Base-by-base conservation (phyloP, 1,139 yeast genomes). In the Blastobotrys arbuscula region DNA sequence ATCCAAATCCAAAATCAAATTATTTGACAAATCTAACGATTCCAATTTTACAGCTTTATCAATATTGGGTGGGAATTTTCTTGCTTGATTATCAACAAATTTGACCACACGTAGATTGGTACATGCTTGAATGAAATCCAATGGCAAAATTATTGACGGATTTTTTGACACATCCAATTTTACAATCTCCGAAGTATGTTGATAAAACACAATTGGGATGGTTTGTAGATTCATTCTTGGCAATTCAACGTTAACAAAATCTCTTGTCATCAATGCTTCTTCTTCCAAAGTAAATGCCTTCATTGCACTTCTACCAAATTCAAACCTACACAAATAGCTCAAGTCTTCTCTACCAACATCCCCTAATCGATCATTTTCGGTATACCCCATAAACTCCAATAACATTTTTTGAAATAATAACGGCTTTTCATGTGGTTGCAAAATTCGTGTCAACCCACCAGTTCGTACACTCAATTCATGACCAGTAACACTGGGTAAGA, bases 261-360 rank as follows among this genome's bases (percentile, higher is more conserved):
- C 84, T 54, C 79, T 78, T 38, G 81, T 73, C 51, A 83, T 70
- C 55, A 77, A 67, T 15, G 77, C 76, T 58, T 85, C 92, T 60
- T 83, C 87, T 44, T 78, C 81, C 18, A 77, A 79, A 12, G 84
- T 76, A 50, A 86, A 74, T 52, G 82, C 83, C 47, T 89, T 77
- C 45, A 88, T 74, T 30, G 81, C 79, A 42, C 84, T 81, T 45
- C 80, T 82, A n/a, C 61, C 88, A 49, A 89, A 80, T 38, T 84
- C 82, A 65, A 92, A 88, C 56, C 90, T 87, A 65, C 94, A 87
- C 39, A 94, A 72, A 61, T 82, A 89, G 44, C 94, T 83, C 53
- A 92, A 70, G 66, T 92, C 98, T 51, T 87, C 95, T 51, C 96
- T 75, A 30, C 96, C 97, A 49, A 89, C 76, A 47, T 82, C 85